A percentile compares a stretch with the other conserved stretches of the same genome.
Evolutionary conservation across 257 asterid genomes (phyloP).

Genomic region (Solanum boliviense): DNA sequence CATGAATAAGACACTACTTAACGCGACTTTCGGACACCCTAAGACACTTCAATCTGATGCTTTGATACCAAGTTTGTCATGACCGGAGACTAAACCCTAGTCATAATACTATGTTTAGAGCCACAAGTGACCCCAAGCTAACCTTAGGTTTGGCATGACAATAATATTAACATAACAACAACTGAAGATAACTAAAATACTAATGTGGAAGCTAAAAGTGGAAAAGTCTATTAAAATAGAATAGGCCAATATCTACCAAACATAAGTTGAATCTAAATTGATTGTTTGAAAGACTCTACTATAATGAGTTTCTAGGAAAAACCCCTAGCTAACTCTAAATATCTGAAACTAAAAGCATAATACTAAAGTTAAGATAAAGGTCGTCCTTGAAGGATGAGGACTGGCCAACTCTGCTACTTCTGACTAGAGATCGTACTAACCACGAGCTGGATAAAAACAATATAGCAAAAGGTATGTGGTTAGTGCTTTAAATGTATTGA

Average conservation of each 20-base stretch:
- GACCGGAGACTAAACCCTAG: background rate
- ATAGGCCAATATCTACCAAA: too few relatives aligned
- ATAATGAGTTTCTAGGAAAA: background rate
- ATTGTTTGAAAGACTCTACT: background rate
- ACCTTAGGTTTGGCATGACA: background rate
- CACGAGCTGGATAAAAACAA: background rate
- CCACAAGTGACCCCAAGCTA: background rate
- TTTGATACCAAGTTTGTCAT: background rate
- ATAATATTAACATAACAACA: background rate
- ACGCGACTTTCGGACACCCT: background rate
- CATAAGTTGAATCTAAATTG: background rate
- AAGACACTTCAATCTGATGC: background rate
- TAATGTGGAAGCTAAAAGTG: too few relatives aligned
- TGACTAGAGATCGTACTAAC: background rate
- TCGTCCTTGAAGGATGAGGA: background rate
- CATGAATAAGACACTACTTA: background rate
- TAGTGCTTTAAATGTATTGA: background rate
- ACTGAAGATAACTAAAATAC: background rate
- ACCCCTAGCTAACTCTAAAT: background rate
- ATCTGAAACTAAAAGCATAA: too few relatives aligned
- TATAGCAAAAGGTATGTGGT: background rate
- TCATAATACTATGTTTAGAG: background rate
- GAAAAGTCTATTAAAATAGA: too few relatives aligned
- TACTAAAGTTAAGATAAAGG: background rate
- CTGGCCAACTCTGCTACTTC: background rate